phyloP scores from a whole-genome alignment of 768 basidiomycete genomes.

The Artomyces pyxidatus region DNA sequence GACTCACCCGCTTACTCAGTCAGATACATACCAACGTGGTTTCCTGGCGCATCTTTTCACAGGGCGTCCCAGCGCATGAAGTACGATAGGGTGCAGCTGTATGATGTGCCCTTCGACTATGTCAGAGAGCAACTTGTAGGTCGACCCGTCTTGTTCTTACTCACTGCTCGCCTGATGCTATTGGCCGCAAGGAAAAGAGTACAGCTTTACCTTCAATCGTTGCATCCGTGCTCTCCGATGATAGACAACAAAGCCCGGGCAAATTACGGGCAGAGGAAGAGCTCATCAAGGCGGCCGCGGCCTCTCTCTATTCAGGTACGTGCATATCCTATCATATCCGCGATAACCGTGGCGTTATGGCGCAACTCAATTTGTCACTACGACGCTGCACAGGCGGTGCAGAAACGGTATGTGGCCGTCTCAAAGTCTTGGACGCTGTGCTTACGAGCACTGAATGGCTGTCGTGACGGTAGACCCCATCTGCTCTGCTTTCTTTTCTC shows the following conservation, averaged over 20 bases:
- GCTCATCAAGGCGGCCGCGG: background rate
- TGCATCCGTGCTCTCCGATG: background rate
- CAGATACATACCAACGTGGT: conserved; percentile 52
- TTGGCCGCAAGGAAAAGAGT: background rate
- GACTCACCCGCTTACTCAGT: conserved; percentile 30
- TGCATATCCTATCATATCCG: background rate
- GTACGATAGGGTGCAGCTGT: conserved; percentile 54
- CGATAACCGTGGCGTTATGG: too few relatives aligned
- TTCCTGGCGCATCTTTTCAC: conserved; percentile 63
- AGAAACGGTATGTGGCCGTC: background rate
- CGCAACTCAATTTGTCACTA: too few relatives aligned
- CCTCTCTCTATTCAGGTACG: conserved; percentile 1
- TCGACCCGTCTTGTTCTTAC: conserved; percentile 5
- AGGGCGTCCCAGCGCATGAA: conserved; percentile 57
- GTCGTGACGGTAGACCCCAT: background rate
- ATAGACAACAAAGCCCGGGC: background rate
- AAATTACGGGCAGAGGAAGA: background rate
- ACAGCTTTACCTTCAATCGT: background rate
- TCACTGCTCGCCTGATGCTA: background rate
- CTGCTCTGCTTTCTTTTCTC: background rate
- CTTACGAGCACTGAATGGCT: too few relatives aligned
- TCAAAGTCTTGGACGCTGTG: background rate
- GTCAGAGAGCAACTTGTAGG: conserved; percentile 49
- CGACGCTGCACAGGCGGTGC: conserved; percentile 1
- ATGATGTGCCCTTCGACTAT: conserved; percentile 53